These are phyloP conservation scores for Seminavis robusta DNA, from an alignment of 108 stramenopile species.

Conservation along the genomic window DNA sequence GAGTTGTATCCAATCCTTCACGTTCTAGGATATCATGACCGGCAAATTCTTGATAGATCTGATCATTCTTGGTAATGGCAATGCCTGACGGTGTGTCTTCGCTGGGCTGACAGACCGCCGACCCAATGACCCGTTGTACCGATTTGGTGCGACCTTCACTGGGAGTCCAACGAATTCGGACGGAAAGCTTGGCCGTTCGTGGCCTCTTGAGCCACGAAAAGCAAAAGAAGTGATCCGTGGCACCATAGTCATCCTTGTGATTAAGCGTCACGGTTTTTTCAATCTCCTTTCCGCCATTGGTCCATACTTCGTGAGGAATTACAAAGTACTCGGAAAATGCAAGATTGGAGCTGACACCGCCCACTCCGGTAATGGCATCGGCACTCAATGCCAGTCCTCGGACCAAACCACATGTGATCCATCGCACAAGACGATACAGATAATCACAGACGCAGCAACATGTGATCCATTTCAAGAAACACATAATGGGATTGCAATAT, in stretches of 20 bases:
- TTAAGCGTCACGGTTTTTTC: constrained; percentile 10
- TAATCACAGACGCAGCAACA: neutral
- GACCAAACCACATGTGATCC: neutral
- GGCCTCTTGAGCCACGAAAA: neutral
- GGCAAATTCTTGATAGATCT: constrained; percentile 11
- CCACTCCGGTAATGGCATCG: constrained; percentile 7
- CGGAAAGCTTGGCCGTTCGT: neutral
- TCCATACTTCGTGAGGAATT: constrained; percentile 10
- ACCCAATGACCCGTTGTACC: too few species aligned
- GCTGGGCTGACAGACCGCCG: constrained; percentile 9
- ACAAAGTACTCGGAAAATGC: constrained; percentile 13
- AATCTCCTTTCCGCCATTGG: constrained; percentile 3
- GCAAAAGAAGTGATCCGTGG: too few species aligned
- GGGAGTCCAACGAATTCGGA: too few species aligned
- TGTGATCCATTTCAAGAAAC: constrained; percentile 5
- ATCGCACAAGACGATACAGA: neutral
- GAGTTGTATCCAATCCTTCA: constrained; percentile 18
- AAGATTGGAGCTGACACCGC: constrained; percentile 10
- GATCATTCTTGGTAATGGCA: neutral
- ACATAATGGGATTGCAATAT: constrained; percentile 10
- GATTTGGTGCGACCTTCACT: too few species aligned
- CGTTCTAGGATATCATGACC: constrained; percentile 25
- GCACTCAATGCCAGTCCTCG: constrained; percentile 1
- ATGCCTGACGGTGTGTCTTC: neutral
- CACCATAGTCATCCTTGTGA: constrained; percentile 25